Conservation (phyloP, 345 rosid species). For the Eucalyptus brandiana region DNA sequence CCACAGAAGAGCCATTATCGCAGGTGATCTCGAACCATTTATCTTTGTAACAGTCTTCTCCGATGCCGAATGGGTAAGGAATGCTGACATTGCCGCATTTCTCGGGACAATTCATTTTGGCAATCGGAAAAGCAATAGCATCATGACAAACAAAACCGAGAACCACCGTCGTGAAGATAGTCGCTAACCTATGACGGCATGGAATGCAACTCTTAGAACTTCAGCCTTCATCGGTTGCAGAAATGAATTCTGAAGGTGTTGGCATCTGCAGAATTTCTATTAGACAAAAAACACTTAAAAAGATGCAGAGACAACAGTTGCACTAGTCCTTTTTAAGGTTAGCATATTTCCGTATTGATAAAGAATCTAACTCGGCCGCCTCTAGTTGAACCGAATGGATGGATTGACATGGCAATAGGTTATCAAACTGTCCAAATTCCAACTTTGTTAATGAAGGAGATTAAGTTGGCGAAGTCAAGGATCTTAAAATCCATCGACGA, state of each 20-base stretch:
- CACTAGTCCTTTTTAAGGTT: not conserved
- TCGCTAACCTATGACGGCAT: not conserved
- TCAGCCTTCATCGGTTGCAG: not conserved
- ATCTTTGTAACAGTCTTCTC: not conserved
- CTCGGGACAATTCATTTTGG: not conserved
- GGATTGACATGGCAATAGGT: not conserved
- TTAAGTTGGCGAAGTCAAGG: not conserved
- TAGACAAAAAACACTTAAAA: not conserved
- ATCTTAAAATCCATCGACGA: not conserved
- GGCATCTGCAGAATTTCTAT: not conserved
- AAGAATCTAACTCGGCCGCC: not conserved
- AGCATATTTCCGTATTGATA: not conserved
- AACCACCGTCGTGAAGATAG: not conserved
- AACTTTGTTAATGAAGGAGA: not conserved
- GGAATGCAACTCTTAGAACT: not conserved
- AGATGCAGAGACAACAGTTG: not conserved
- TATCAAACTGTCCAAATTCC: not conserved
- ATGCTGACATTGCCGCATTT: slow-evolving; percentile 5
- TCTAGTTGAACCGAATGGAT: not conserved
- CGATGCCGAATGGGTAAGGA: slow-evolving; percentile 3
- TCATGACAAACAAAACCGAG: not conserved
- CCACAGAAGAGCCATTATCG: not conserved
- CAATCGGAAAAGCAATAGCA: not conserved
- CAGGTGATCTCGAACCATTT: not conserved
- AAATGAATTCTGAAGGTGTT: not conserved